Base-by-base conservation (phyloP, 2,329 filamentous ascomycete species). In the Myriosclerotinia scirpicola region DNA sequence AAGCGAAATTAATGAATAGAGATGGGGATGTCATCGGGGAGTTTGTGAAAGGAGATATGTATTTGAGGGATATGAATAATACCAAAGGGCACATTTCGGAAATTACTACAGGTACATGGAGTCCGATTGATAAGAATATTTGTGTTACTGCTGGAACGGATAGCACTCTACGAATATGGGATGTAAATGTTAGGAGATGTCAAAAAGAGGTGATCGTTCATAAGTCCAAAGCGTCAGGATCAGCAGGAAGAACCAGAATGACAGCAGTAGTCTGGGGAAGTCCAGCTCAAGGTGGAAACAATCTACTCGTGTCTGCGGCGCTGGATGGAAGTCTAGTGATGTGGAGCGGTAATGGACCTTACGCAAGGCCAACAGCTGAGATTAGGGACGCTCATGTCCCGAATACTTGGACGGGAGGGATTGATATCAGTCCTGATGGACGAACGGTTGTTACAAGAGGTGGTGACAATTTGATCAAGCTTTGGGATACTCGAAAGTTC, bases 21-120 rank as follows among this genome's bases (percentile, higher is more conserved):
- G 94, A 99, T 80, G 95, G 95, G 50, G 92, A 96, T 54, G 84
- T 90, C 9, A 74, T 96, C 59, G 89, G 90, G 1, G 93, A 97
- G 75, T 98, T 97, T 71, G 90, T 93, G 72, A 99, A 99, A 79
- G 95, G 95, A 55, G 95, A 99, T 77, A 98, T 98, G 93, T 99
- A 99, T 75, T 80, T 99, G 71, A 86, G 94, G 65, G 95, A 99
- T 77, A 96, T 98, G 90, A 87, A 97, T 79, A 93, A 98, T 77
- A 99, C 95, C 5, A 98, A 97, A 77, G 95, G 95, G 1, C 95
- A 99, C 78, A 88, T 97, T 63, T 93, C 93, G 5, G 95, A 97
- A 78, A 86, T 97, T 52, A 93, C 92, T 4, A 90, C 89, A 30
- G 94, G 92, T 30, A 90, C 90, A 50, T 99, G 95, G 95, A 92